Percentiles rank a stretch among this genome's conserved stretches.
Conservation (phyloP, 495 filamentous ascomycete genomes). For the Talaromyces liani region DNA sequence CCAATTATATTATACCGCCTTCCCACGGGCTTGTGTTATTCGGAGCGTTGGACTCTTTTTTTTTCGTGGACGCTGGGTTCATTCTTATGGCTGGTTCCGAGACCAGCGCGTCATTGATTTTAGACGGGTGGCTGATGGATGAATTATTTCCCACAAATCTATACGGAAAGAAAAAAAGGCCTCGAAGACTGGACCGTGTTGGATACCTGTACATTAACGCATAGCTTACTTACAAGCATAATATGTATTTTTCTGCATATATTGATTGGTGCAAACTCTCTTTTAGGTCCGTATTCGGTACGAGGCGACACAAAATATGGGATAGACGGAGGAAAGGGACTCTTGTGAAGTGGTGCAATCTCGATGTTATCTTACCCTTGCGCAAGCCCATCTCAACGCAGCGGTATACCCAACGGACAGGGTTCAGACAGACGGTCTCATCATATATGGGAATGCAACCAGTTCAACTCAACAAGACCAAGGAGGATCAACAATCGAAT, state of each 20-base stretch:
- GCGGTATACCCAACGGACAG: not conserved
- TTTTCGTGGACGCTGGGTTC: not conserved
- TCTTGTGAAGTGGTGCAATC: not conserved
- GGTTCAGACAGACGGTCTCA: not conserved
- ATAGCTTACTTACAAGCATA: not conserved
- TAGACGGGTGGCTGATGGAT: not conserved
- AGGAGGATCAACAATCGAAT: no score
- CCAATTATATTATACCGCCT: not conserved
- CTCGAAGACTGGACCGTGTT: not conserved
- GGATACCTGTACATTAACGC: slow-evolving; percentile 1
- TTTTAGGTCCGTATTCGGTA: not conserved
- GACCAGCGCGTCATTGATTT: not conserved
- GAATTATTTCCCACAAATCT: not conserved
- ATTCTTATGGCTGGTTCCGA: not conserved
- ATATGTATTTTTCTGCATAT: slow-evolving; percentile 1
- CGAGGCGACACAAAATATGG: not conserved
- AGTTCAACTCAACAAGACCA: not conserved
- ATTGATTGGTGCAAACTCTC: not conserved
- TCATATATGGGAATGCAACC: not conserved
- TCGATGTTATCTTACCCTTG: no score
- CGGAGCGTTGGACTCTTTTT: not conserved
- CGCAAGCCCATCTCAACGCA: no score
- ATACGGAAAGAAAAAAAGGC: not conserved
- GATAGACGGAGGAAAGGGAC: not conserved
- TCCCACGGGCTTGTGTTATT: not conserved